Percentiles rank a stretch among this genome's conserved stretches.
Evolutionary conservation across 148 eudicot species (phyloP).

Genomic region (Amaranthus cruentus): DNA sequence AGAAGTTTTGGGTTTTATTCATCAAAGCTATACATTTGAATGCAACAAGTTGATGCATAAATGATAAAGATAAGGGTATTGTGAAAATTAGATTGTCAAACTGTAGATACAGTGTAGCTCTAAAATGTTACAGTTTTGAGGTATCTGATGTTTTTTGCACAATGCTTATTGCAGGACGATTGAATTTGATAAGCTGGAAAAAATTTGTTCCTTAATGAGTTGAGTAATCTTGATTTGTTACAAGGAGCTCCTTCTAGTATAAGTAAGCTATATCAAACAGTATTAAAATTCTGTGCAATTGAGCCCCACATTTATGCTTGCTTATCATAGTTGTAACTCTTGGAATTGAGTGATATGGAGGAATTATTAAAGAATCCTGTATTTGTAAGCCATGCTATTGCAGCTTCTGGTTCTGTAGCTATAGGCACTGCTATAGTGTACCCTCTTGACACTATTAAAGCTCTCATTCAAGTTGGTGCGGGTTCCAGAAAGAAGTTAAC

Average conservation of each 20-base stretch:
- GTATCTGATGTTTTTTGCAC: slow-evolving; percentile 1
- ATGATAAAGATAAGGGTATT: not conserved
- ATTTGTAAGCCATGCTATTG: slow-evolving; percentile 60
- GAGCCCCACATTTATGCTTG: slow-evolving; percentile 1
- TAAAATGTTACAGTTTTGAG: not conserved
- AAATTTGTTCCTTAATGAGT: not conserved
- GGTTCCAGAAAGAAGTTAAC: slow-evolving; percentile 48
- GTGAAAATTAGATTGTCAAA: not conserved
- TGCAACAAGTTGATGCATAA: not conserved
- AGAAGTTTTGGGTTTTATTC: not conserved
- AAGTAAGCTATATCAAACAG: not conserved
- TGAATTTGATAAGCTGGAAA: not conserved
- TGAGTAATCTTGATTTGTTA: not conserved
- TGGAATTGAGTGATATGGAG: slow-evolving; percentile 40
- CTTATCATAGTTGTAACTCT: not conserved
- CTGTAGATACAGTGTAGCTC: not conserved
- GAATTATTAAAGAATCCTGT: slow-evolving; percentile 61
- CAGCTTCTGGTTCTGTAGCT: slow-evolving; percentile 59
- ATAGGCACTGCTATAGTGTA: slow-evolving; percentile 60
- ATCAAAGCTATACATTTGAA: not conserved
- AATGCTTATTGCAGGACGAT: slow-evolving; percentile 13
- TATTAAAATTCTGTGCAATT: not conserved
- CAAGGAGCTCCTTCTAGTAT: not conserved
- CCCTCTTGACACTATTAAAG: slow-evolving; percentile 79
- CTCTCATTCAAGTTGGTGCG: slow-evolving; percentile 75